Conservation (phyloP, 192 early-diverging fungal species). For the Coemansia pectinata region DNA sequence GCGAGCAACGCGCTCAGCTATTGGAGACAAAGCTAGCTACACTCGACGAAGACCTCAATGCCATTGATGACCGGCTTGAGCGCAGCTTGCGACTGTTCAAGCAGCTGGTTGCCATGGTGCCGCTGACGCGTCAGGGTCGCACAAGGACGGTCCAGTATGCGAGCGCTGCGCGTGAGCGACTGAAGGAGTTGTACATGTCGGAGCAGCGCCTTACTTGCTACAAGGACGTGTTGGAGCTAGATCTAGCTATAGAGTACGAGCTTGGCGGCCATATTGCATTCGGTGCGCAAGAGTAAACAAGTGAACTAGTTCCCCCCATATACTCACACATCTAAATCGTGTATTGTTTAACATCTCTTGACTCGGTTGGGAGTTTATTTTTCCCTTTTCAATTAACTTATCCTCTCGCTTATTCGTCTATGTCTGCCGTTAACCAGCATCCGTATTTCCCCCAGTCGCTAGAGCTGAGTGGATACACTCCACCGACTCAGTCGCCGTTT, state of each 20-base stretch:
- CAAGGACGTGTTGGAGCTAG: constrained; percentile 67
- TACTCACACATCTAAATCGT: too few relatives aligned
- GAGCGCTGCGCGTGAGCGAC: constrained; percentile 38
- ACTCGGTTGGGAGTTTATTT: too few relatives aligned
- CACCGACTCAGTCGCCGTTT: constrained; percentile 19
- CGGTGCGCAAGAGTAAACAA: neutral
- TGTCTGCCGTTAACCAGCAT: constrained; percentile 10
- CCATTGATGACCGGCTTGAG: constrained; percentile 55
- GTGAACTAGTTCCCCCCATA: too few relatives aligned
- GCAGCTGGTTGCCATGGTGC: constrained; percentile 69
- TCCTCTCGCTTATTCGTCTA: neutral
- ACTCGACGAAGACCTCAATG: constrained; percentile 57
- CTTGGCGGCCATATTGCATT: constrained; percentile 11
- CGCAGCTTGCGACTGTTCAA: constrained; percentile 62
- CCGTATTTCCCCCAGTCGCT: constrained; percentile 45
- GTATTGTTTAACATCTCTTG: neutral
- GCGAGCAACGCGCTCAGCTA: constrained; percentile 30
- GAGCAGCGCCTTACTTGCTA: constrained; percentile 70
- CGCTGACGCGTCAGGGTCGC: constrained; percentile 68
- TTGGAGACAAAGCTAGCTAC: constrained; percentile 51
- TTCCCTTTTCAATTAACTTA: neutral
- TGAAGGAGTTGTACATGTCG: constrained; percentile 61
- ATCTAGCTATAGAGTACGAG: constrained; percentile 58
- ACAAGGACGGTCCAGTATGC: constrained; percentile 59
- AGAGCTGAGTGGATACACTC: constrained; percentile 26